These are phyloP conservation scores for Oidium heveae DNA, from an alignment of 2,329 filamentous ascomycete species.

Conservation along the genomic window DNA sequence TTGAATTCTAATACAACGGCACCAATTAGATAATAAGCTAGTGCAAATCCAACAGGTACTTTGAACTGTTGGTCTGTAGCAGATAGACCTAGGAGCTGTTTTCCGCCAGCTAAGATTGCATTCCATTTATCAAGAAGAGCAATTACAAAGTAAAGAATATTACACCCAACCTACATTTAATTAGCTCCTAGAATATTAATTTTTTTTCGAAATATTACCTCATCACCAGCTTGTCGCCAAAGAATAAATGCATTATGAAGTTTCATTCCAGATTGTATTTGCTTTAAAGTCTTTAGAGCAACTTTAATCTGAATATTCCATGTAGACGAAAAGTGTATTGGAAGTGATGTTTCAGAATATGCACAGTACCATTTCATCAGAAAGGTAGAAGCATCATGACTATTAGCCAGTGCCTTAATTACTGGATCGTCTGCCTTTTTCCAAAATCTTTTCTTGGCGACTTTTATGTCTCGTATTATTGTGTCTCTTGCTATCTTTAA, in stretches of 20 bases:
- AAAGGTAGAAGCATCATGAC: slow-evolving; percentile 15
- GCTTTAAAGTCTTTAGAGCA: slow-evolving; percentile 3
- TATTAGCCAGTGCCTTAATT: slow-evolving; percentile 18
- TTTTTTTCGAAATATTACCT: not conserved
- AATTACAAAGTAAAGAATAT: slow-evolving; percentile 4
- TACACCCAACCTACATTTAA: slow-evolving; percentile 5
- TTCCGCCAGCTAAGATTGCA: slow-evolving; percentile 3
- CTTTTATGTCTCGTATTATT: slow-evolving; percentile 4
- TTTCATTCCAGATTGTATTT: slow-evolving; percentile 4
- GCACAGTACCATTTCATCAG: slow-evolving; percentile 22
- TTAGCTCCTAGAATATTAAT: not conserved
- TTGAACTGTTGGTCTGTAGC: not conserved
- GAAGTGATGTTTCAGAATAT: slow-evolving; percentile 21
- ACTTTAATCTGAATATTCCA: slow-evolving; percentile 15
- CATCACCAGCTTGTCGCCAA: slow-evolving; percentile 6
- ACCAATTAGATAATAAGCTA: slow-evolving; percentile 5
- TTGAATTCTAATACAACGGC: slow-evolving; percentile 5
- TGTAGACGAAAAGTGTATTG: slow-evolving; percentile 26
- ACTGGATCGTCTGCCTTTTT: slow-evolving; percentile 3
- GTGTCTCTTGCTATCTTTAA: slow-evolving; percentile 6
- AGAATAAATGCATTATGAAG: slow-evolving; percentile 6
- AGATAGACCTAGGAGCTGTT: slow-evolving; percentile 2
- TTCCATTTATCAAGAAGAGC: slow-evolving; percentile 6
- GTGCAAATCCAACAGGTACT: slow-evolving; percentile 4
- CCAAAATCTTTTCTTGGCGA: slow-evolving; percentile 1